Base-by-base conservation (phyloP, 2,329 filamentous ascomycete species). In the Verticillium alfalfae region DNA sequence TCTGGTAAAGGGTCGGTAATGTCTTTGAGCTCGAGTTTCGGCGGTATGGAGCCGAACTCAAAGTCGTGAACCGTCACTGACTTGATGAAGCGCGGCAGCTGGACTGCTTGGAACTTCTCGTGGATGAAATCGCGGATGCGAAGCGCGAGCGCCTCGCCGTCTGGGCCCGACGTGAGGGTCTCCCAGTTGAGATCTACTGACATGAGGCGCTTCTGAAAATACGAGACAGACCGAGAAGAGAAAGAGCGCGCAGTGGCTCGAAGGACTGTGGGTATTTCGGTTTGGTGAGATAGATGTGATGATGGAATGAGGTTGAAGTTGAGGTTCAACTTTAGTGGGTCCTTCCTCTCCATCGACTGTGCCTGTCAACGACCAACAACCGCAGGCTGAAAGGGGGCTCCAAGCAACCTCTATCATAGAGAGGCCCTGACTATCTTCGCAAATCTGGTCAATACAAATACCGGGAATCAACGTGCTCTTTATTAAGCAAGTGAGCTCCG, bases 161-260 rank as follows among this genome's bases (percentile, higher is more conserved):
- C 94, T 57, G 92, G 87, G 34, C 95, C 95, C 65, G 88, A 88
- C 26, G 94, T 98, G 72, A 98, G 86, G 65, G 90, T 90, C 71
- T 95, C 89, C 95, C 95, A 99, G 77, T 96, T 93, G 74, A 99
- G 89, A 72, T 98, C 93, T 80, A 99, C 94, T 68, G 95, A 98
- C 95, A 99, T 99, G 67, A 64, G 64, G 41, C 22, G 18, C 38
- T 45, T 15, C 5, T n/a, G 26, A 31, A 31, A 31, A 31, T 4
- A 31, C 26, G 26, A 31, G 26, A 31, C 26, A 31, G 26, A 31
- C 26, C 26, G 26, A 31, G 26, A 31, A 31, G 26, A 4, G 26
- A 31, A 31, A 31, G 26, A 31, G 26, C 26, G 26, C 26, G 26
- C 26, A 31, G 26, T 31, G n/a, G 49, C n/a, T 54, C n/a, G 5